These are phyloP conservation scores for Actinomortierella ambigua DNA, from an alignment of 371 early-diverging fungal genomes.

Conservation along the genomic window DNA sequence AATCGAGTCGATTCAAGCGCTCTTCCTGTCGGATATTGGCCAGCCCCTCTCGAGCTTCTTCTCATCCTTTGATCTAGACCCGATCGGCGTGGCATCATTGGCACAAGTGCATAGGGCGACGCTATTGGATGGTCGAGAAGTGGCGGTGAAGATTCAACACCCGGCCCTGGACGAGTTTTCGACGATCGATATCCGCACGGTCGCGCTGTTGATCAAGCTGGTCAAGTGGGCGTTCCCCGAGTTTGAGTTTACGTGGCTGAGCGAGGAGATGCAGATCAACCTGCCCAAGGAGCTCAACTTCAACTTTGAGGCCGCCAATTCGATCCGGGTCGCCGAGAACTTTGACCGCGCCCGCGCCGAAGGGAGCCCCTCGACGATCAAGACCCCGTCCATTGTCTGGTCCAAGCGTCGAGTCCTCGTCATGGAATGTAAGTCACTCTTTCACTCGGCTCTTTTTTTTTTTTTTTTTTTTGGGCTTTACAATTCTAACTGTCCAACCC, in stretches of 20 bases:
- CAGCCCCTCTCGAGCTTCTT: conserved; percentile 61
- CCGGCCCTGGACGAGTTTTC: conserved; percentile 76
- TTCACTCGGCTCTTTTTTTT: not conserved
- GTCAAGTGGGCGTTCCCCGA: conserved; percentile 79
- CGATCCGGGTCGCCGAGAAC: conserved; percentile 61
- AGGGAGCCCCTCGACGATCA: conserved; percentile 50
- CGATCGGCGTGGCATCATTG: conserved; percentile 85
- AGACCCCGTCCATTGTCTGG: conserved; percentile 74
- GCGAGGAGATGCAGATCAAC: conserved; percentile 83
- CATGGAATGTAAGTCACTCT: conserved; percentile 71
- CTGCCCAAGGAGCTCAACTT: conserved; percentile 92
- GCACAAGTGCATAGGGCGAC: conserved; percentile 85
- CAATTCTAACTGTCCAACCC: no score
- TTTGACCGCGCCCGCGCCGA: conserved; percentile 50
- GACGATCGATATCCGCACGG: conserved; percentile 80
- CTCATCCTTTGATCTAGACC: conserved; percentile 71
- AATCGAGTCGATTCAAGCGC: conserved; percentile 65
- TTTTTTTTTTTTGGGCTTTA: no score
- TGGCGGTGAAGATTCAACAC: conserved; percentile 95
- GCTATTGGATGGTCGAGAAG: conserved; percentile 62
- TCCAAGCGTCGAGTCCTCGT: conserved; percentile 66
- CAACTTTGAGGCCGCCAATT: conserved; percentile 76
- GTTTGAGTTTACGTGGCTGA: conserved; percentile 92
- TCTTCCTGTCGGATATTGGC: conserved; percentile 78
- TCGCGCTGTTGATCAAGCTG: conserved; percentile 63